Conservation (phyloP, 2,329 filamentous ascomycete species). For the Penicillium vulpinum region DNA sequence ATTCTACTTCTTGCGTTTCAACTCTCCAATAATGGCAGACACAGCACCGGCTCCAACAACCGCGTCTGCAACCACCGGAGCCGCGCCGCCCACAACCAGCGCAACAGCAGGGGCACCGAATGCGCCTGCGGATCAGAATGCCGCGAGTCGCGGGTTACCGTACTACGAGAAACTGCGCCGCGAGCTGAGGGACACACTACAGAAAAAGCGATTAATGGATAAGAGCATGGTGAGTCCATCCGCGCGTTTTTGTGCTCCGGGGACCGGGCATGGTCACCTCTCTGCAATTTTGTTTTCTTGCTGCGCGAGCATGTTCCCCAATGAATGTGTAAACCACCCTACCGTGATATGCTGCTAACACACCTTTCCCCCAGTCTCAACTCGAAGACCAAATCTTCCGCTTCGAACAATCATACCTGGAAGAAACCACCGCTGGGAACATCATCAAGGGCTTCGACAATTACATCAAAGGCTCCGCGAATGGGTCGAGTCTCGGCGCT, state of each 20-base stretch:
- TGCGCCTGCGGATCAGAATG: constrained; percentile 28
- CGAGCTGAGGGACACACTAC: constrained; percentile 66
- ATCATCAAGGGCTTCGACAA: constrained; percentile 98
- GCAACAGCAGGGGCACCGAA: constrained; percentile 23
- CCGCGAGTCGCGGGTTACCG: constrained; percentile 50
- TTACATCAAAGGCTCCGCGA: constrained; percentile 85
- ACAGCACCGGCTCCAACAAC: constrained; percentile 37
- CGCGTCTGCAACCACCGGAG: constrained; percentile 20
- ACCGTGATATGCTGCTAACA: not conserved
- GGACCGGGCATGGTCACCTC: not conserved
- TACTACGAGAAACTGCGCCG: constrained; percentile 73
- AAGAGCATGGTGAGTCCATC: constrained; percentile 54
- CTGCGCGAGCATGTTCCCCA: not conserved
- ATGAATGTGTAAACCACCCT: not conserved
- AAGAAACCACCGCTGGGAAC: constrained; percentile 84
- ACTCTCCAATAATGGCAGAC: constrained; percentile 40
- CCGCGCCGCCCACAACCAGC: constrained; percentile 20
- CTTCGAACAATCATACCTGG: constrained; percentile 84
- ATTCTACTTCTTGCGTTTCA: not conserved
- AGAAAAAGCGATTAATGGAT: constrained; percentile 65
- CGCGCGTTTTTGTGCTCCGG: not conserved
- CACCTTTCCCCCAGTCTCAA: constrained; percentile 45
- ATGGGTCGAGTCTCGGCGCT: constrained; percentile 43
- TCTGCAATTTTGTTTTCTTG: not conserved
- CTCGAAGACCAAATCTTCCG: constrained; percentile 81